Conservation (phyloP, 192 early-diverging fungal genomes). For the Entomortierella parvispora region DNA sequence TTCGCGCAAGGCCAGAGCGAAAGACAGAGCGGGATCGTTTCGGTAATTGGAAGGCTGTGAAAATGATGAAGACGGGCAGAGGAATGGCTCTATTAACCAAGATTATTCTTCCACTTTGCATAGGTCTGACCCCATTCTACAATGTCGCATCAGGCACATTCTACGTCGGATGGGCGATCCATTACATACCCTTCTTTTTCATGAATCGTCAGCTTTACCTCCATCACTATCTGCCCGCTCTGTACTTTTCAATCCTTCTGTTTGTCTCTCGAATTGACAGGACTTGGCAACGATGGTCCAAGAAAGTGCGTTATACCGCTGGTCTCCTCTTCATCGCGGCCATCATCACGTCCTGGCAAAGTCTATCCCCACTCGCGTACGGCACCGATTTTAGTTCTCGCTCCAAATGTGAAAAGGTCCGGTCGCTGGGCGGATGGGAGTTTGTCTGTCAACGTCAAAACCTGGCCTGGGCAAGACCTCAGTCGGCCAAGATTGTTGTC, state of each 20-base stretch:
- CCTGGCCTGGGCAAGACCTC: slow-evolving; percentile 9
- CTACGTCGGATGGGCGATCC: slow-evolving; percentile 79
- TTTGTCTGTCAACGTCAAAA: slow-evolving; percentile 29
- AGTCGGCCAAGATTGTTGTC: slow-evolving; percentile 16
- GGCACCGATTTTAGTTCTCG: slow-evolving; percentile 18
- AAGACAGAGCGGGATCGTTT: neutral
- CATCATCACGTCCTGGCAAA: slow-evolving; percentile 5
- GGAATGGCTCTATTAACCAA: too few species aligned
- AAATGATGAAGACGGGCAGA: too few species aligned
- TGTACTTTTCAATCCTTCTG: slow-evolving; percentile 87
- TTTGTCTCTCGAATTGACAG: slow-evolving; percentile 72
- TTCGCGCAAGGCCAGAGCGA: neutral
- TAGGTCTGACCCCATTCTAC: slow-evolving; percentile 56
- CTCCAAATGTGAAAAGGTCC: slow-evolving; percentile 9
- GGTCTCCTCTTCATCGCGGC: slow-evolving; percentile 7
- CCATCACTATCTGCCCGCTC: slow-evolving; percentile 94
- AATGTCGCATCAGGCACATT: slow-evolving; percentile 67
- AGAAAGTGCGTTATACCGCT: slow-evolving; percentile 29
- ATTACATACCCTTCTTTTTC: slow-evolving; percentile 89
- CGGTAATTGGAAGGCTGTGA: neutral
- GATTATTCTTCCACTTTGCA: too few species aligned
- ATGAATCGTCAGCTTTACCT: slow-evolving; percentile 89
- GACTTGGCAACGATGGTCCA: slow-evolving; percentile 41
- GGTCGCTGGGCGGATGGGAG: slow-evolving; percentile 23
- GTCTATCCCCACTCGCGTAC: slow-evolving; percentile 21